phyloP scores from a whole-genome alignment of 441 rosid genomes.

The Aleurites moluccanus region DNA sequence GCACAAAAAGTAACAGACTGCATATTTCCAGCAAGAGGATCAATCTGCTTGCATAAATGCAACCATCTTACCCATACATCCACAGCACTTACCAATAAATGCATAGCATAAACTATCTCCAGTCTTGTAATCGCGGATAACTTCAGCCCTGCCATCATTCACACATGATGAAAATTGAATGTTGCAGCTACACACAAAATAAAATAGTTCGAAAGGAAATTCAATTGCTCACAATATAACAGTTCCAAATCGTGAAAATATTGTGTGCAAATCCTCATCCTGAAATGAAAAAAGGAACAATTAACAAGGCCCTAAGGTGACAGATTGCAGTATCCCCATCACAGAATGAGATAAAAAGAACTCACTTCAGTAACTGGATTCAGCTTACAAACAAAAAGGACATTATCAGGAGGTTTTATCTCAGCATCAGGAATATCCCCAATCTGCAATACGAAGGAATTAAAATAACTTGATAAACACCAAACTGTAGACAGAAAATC shows the following conservation, averaged over 20 bases:
- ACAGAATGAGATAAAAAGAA: slow-evolving; percentile 22
- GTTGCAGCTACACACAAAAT: slow-evolving; percentile 5
- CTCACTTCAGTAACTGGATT: slow-evolving; percentile 98
- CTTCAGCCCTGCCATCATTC: slow-evolving; percentile 69
- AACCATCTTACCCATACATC: too few relatives aligned
- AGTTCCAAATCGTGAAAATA: slow-evolving; percentile 95
- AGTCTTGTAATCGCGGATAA: slow-evolving; percentile 93
- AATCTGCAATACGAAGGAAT: slow-evolving; percentile 48
- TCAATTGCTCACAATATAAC: slow-evolving; percentile 65
- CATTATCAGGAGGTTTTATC: slow-evolving; percentile 93
- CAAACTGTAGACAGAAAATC: slow-evolving; percentile 4
- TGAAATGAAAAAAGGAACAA: slow-evolving; percentile 38
- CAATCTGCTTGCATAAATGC: not conserved
- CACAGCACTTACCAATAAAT: slow-evolving; percentile 58
- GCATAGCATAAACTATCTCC: slow-evolving; percentile 98
- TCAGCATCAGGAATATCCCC: slow-evolving; percentile 99
- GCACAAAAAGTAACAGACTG: slow-evolving; percentile 2
- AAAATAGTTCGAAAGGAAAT: not conserved
- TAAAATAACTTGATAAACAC: slow-evolving; percentile 8
- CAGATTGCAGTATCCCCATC: slow-evolving; percentile 9
- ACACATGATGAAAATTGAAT: slow-evolving; percentile 18
- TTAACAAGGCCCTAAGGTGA: slow-evolving; percentile 6
- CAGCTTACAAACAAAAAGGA: slow-evolving; percentile 93
- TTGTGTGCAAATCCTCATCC: slow-evolving; percentile 98
- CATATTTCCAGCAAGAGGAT: slow-evolving; percentile 10